Conservation (phyloP, 2,329 filamentous ascomycete species). For the Sclerotinia nivalis region DNA sequence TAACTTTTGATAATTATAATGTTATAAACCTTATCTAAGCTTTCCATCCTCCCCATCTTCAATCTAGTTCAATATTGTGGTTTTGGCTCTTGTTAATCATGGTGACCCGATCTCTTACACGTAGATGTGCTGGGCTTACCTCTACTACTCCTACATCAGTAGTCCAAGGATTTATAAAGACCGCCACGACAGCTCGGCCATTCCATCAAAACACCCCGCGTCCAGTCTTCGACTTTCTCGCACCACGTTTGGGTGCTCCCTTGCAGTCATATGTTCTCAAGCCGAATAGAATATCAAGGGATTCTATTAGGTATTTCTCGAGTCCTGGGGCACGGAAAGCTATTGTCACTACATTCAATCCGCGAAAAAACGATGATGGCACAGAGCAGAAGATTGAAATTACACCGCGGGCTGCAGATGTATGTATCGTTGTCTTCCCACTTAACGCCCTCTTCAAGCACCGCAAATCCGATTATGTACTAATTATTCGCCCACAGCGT, state of each 20-base stretch:
- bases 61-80: background rate
- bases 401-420: slow-evolving; percentile 77
- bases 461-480: background rate
- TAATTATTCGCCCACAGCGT: slow-evolving; percentile 29
- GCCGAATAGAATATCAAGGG: background rate
- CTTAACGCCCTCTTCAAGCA: too few species aligned
- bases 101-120: slow-evolving; percentile 33
- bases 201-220: slow-evolving; percentile 35
- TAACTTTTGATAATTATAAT: slow-evolving; percentile 8
- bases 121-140: slow-evolving; percentile 32
- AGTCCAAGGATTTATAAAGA: slow-evolving; percentile 35
- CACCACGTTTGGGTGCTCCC: slow-evolving; percentile 27
- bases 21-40: background rate
- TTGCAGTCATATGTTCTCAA: background rate
- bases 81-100: slow-evolving; percentile 25
- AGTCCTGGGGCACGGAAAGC: slow-evolving; percentile 17
- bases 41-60: background rate
- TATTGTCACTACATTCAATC: slow-evolving; percentile 59
- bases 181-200: slow-evolving; percentile 33
- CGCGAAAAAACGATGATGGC: slow-evolving; percentile 77
- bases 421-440: slow-evolving; percentile 44
- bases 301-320: slow-evolving; percentile 28
- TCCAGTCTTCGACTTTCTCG: slow-evolving; percentile 39
- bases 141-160: slow-evolving; percentile 29
- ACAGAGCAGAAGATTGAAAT: slow-evolving; percentile 83